phyloP scores from a whole-genome alignment of 306 rosid species.

The Lathyrus aphaca region DNA sequence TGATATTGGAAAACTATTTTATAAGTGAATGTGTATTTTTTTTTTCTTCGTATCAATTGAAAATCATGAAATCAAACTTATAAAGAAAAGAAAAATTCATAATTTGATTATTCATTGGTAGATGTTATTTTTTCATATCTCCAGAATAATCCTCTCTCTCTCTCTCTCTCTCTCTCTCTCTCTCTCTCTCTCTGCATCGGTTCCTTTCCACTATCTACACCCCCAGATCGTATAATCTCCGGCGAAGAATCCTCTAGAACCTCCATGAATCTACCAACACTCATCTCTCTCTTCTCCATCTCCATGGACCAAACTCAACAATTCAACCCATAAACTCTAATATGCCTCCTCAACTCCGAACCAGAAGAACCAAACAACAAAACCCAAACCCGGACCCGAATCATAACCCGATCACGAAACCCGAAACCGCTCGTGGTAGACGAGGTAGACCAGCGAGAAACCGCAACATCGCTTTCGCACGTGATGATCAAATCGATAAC shows the following conservation, averaged over 20 bases:
- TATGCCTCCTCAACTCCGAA: slow-evolving; percentile 60
- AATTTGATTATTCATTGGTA: no score
- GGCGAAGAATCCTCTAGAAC: slow-evolving; percentile 37
- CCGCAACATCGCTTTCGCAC: neutral
- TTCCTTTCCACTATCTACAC: neutral
- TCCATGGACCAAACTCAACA: slow-evolving; percentile 47
- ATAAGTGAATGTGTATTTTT: no score
- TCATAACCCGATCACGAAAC: slow-evolving; percentile 43
- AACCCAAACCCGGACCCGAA: neutral
- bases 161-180: neutral
- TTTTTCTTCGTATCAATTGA: no score
- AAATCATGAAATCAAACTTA: no score
- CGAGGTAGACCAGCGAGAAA: slow-evolving; percentile 31
- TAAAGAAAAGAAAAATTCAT: no score
- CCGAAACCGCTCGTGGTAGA: slow-evolving; percentile 19
- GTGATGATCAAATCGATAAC: slow-evolving; percentile 25
- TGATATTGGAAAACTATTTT: no score
- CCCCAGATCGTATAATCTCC: slow-evolving; percentile 26
- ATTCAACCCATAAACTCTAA: slow-evolving; percentile 28
- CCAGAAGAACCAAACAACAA: slow-evolving; percentile 32
- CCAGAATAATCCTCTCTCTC: neutral
- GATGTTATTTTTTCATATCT: no score
- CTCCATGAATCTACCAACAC: slow-evolving; percentile 44
- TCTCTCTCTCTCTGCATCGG: neutral
- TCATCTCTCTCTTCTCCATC: slow-evolving; percentile 10